Percentiles rank a stretch among this genome's conserved stretches.
phyloP scores from a whole-genome alignment of 805 yeast species.

The Zygosaccharomyces gambellarensis region DNA sequence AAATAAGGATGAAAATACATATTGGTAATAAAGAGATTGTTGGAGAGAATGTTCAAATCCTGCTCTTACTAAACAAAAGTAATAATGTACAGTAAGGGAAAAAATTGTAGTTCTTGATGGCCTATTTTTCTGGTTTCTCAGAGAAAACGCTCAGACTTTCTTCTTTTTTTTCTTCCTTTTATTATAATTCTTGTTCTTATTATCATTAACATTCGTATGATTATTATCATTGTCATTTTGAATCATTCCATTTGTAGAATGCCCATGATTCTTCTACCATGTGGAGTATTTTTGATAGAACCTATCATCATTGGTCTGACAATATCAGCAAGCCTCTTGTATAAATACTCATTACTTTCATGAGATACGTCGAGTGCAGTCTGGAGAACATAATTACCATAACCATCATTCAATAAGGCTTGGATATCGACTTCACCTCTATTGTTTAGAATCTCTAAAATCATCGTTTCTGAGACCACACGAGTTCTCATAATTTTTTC shows the following conservation, averaged over 20 bases:
- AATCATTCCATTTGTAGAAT: constrained; percentile 42
- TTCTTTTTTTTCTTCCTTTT: background rate
- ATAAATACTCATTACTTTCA: constrained; percentile 37
- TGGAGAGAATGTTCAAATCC: background rate
- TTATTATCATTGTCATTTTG: background rate
- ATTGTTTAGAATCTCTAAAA: constrained; percentile 43
- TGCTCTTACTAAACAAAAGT: background rate
- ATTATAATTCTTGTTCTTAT: background rate
- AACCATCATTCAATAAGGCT: constrained; percentile 78
- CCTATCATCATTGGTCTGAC: constrained; percentile 73
- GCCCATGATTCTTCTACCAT: constrained; percentile 87
- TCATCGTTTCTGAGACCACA: constrained; percentile 43
- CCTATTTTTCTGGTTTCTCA: background rate
- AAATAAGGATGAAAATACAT: background rate
- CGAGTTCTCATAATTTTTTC: constrained; percentile 71
- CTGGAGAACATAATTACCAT: constrained; percentile 91
- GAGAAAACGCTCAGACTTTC: background rate
- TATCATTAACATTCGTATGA: too few species aligned
- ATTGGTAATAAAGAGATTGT: background rate
- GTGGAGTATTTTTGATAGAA: constrained; percentile 79
- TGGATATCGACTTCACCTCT: constrained; percentile 33
- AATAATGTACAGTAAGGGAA: background rate
- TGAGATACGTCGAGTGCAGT: constrained; percentile 68
- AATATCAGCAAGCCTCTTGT: constrained; percentile 49
- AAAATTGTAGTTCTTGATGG: background rate